Percentiles rank a stretch among this genome's conserved stretches.
Evolutionary conservation across 2,329 filamentous ascomycete genomes (phyloP).

Genomic region (Fusarium sp.): DNA sequence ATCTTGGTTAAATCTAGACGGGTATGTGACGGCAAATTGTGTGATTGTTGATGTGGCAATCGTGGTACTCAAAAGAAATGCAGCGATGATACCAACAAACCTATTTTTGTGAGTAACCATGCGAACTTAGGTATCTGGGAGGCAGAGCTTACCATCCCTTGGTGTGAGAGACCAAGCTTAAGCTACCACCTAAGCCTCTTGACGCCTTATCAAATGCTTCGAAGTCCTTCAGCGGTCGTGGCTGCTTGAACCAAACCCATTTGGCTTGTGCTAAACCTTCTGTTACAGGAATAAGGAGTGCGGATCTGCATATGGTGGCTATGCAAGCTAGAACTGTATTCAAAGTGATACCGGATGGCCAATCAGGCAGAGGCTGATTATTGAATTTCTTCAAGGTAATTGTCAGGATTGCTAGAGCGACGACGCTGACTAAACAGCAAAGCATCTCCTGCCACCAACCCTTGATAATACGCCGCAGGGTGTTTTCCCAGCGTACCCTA

Average conservation of each 20-base stretch:
- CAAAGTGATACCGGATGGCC: constrained; percentile 7
- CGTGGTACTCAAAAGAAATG: constrained; percentile 9
- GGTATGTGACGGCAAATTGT: constrained; percentile 7
- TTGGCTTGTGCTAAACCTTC: constrained; percentile 18
- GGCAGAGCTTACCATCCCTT: constrained; percentile 2
- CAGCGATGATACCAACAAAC: constrained; percentile 6
- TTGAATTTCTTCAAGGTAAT: neutral
- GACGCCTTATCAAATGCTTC: constrained; percentile 11
- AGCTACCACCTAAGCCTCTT: constrained; percentile 4
- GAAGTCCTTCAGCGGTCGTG: constrained; percentile 2
- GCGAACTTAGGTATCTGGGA: neutral
- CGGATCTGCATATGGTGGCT: neutral
- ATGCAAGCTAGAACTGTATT: constrained; percentile 5
- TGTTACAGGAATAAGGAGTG: neutral
- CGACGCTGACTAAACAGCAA: constrained; percentile 1
- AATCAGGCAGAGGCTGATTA: neutral
- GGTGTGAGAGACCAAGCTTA: neutral
- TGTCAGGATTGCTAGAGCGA: neutral
- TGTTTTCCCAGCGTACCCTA: neutral
- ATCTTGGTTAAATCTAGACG: neutral
- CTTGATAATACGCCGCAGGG: neutral
- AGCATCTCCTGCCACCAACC: constrained; percentile 15
- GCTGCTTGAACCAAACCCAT: constrained; percentile 14
- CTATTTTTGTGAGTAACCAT: neutral
- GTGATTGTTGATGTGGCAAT: constrained; percentile 14